Evolutionary conservation across 2,329 filamentous ascomycete genomes (phyloP).

Genomic region (Neofusicoccum sp.): DNA sequence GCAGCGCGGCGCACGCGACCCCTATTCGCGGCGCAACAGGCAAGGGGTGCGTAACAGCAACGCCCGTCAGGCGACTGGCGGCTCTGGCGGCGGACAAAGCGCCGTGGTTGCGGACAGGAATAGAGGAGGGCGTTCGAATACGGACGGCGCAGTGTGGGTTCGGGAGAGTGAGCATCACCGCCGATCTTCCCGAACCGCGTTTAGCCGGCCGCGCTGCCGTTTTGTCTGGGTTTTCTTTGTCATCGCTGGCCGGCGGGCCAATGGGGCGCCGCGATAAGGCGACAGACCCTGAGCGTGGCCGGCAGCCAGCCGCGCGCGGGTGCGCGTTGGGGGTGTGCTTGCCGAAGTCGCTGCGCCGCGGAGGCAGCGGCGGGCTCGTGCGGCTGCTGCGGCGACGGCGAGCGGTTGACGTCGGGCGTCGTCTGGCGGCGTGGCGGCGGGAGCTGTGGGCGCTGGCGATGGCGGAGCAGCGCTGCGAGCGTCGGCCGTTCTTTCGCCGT

Average conservation of each 20-base stretch:
- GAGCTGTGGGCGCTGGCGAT: neutral
- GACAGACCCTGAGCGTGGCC: conserved; percentile 3
- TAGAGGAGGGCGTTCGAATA: neutral
- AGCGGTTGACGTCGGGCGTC: conserved; percentile 5
- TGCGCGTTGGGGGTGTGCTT: conserved; percentile 2
- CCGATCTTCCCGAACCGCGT: conserved; percentile 15
- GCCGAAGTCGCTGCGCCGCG: conserved; percentile 13
- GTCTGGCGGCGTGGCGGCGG: neutral
- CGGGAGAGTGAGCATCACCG: conserved; percentile 13
- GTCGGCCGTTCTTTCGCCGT: neutral
- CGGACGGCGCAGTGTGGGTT: conserved; percentile 1
- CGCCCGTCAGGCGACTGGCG: conserved; percentile 7
- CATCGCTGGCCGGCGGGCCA: neutral
- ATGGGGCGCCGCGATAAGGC: conserved; percentile 9
- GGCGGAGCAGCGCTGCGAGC: neutral
- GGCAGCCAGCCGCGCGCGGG: conserved; percentile 5
- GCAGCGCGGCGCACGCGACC: neutral
- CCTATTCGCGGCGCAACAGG: neutral
- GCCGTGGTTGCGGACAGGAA: conserved; percentile 12
- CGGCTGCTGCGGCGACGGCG: conserved; percentile 3
- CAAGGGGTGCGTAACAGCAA: conserved; percentile 12
- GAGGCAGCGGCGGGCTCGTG: conserved; percentile 11
- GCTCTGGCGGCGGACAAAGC: conserved; percentile 9
- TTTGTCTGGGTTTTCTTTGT: too few species aligned
- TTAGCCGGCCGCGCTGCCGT: conserved; percentile 8